Conservation (phyloP, 2,329 filamentous ascomycete genomes). For the Paraconiothyrium sp. region DNA sequence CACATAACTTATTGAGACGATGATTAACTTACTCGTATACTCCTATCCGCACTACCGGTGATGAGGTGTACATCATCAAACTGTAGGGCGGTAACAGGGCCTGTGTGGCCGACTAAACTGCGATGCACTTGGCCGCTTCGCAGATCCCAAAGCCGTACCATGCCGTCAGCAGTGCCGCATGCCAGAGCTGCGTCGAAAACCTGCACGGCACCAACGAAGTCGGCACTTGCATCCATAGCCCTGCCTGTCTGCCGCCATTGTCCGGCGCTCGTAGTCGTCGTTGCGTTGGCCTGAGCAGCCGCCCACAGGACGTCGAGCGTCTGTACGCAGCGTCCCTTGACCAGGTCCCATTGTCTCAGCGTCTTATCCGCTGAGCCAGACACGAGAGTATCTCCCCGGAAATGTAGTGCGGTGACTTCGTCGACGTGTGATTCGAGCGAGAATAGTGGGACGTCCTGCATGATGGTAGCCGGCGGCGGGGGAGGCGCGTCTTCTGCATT, state of each 20-base stretch:
- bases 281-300: slow-evolving; percentile 84
- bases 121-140: slow-evolving; percentile 96
- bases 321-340: slow-evolving; percentile 96
- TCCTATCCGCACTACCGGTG: slow-evolving; percentile 90
- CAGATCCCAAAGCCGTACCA: slow-evolving; percentile 97
- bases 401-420: slow-evolving; percentile 93
- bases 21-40: slow-evolving; percentile 79
- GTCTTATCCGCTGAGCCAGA: slow-evolving; percentile 98
- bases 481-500: slow-evolving; percentile 77
- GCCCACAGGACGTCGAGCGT: slow-evolving; percentile 98
- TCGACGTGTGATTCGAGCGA: slow-evolving; percentile 90
- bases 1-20: slow-evolving; percentile 22
- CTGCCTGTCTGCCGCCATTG: slow-evolving; percentile 79
- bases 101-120: slow-evolving; percentile 94
- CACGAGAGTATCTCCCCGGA: slow-evolving; percentile 86
- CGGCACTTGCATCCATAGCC: slow-evolving; percentile 72
- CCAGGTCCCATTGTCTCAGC: slow-evolving; percentile 94
- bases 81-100: slow-evolving; percentile 90
- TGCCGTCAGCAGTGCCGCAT: slow-evolving; percentile 95
- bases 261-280: slow-evolving; percentile 66
- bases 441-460: slow-evolving; percentile 89
- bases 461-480: slow-evolving; percentile 74
- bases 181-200: slow-evolving; percentile 96
- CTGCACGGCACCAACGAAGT: slow-evolving; percentile 94
- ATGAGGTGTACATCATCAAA: slow-evolving; percentile 97